phyloP scores from a whole-genome alignment of 2,329 filamentous ascomycete genomes.

The Tolypocladium pustulatum region DNA sequence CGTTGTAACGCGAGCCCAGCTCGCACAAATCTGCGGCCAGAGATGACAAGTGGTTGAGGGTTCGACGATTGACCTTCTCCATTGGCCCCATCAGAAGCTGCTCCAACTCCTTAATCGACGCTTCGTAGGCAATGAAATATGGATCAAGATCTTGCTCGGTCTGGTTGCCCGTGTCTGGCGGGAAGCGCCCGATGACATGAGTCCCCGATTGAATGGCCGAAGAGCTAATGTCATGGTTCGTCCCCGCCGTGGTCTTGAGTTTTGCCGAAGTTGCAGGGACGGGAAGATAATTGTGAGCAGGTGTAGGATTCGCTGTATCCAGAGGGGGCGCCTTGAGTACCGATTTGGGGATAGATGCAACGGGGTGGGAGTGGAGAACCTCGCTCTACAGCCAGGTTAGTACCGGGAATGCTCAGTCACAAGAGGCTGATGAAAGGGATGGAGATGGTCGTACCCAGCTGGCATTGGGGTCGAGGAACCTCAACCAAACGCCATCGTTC shows the following conservation, averaged over 20 bases:
- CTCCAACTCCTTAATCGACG: slow-evolving; percentile 85
- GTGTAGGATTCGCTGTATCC: slow-evolving; percentile 82
- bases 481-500: slow-evolving; percentile 94
- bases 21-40: slow-evolving; percentile 84
- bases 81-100: slow-evolving; percentile 81
- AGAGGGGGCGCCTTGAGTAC: slow-evolving; percentile 91
- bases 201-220: slow-evolving; percentile 29
- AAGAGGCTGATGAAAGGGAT: not conserved
- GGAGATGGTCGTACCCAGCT: slow-evolving; percentile 67
- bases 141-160: slow-evolving; percentile 88
- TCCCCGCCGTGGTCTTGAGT: slow-evolving; percentile 50
- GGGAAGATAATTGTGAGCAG: slow-evolving; percentile 79
- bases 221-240: slow-evolving; percentile 21
- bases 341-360: slow-evolving; percentile 86
- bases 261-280: slow-evolving; percentile 79
- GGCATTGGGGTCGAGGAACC: slow-evolving; percentile 93
- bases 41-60: slow-evolving; percentile 73
- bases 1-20: slow-evolving; percentile 91
- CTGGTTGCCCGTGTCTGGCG: slow-evolving; percentile 63
- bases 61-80: slow-evolving; percentile 90
- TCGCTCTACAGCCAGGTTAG: slow-evolving; percentile 54
- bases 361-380: slow-evolving; percentile 85
- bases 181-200: slow-evolving; percentile 70
- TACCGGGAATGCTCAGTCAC: not conserved
- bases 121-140: slow-evolving; percentile 90